Base-by-base conservation (phyloP, 2,329 filamentous ascomycete genomes). In the Colletotrichum salicis region DNA sequence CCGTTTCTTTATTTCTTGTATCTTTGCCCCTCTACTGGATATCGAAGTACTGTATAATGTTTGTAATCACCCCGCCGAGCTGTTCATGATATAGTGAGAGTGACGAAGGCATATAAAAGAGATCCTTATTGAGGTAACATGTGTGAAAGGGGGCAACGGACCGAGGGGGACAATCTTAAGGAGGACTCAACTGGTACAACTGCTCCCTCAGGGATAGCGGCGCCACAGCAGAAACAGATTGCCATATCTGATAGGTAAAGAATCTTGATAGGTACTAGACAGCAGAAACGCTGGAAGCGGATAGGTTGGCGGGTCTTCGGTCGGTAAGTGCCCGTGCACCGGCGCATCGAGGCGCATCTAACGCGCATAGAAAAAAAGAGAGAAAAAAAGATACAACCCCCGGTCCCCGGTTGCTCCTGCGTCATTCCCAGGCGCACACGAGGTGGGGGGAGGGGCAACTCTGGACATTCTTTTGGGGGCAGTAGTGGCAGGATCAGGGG, bases 361-460 rank as follows among this genome's bases (percentile, higher is more conserved):
- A 33, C 8, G 35, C 29, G 60, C 41, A 45, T 29, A 13, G 29
- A 22, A 48, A 37, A 10, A 48, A 22, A 48, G 1, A n/a, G 19
- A 48, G 15, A 48, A 1, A 48, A 22, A 48, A 48, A 8, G 19
- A 48, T 48, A 48, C 41, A 48, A 0, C 41, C 33, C 41, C 62
- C 27, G 45, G 45, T 24, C 24, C 33, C 33, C 56, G 2, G 22
- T 19, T 24, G 22, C 11, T 24, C 37, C 58, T 61, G 65, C 70
- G 70, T 72, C 70, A 70, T 70, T 70, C 56, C 67, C 52, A 35
- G 68, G 37, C 57, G 29, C 68, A 69, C 65, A 64, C 55, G 35
- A 64, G 59, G 65, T 69, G 55, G 70, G 70, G 69, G 65, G 69
- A 71, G 69, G 69, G 69, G 69, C 65, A 69, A 56, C 37, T 45